Percentiles rank a stretch among this genome's conserved stretches.
phyloP scores from a whole-genome alignment of 305 asterid species.

The Fraxinus baroniana region DNA sequence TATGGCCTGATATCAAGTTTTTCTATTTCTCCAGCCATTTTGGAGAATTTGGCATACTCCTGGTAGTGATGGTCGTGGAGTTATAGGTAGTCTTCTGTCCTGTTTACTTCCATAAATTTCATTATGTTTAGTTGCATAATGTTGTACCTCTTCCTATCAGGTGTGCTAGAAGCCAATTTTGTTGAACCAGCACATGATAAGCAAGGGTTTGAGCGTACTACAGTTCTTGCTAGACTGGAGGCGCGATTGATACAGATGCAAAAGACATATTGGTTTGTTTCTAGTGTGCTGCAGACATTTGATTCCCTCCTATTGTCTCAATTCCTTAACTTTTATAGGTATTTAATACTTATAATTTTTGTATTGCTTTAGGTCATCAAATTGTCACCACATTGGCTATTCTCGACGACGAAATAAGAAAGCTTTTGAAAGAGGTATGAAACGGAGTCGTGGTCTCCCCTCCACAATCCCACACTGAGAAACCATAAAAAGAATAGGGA shows the following conservation, averaged over 20 bases:
- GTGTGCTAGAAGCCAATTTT: slow-evolving; percentile 97
- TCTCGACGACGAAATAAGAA: slow-evolving; percentile 61
- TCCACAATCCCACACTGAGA: slow-evolving; percentile 6
- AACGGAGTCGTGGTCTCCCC: not conserved
- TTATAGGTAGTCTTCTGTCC: slow-evolving; percentile 60
- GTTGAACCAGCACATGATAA: slow-evolving; percentile 99
- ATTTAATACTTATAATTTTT: slow-evolving; percentile 19
- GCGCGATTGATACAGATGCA: slow-evolving; percentile 68
- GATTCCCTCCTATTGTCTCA: slow-evolving; percentile 12
- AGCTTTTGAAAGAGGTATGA: slow-evolving; percentile 46
- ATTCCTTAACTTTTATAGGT: slow-evolving; percentile 1
- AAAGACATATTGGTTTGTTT: slow-evolving; percentile 78
- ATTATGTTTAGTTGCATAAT: slow-evolving; percentile 31
- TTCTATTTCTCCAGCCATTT: slow-evolving; percentile 68
- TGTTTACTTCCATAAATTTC: slow-evolving; percentile 10
- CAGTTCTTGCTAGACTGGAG: slow-evolving; percentile 88
- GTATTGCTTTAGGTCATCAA: slow-evolving; percentile 51
- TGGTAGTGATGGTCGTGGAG: slow-evolving; percentile 99
- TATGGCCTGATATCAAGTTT: slow-evolving; percentile 11
- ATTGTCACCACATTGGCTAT: slow-evolving; percentile 92
- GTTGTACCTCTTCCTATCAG: slow-evolving; percentile 27
- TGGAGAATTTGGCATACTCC: slow-evolving; percentile 99
- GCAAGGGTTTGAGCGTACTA: slow-evolving; percentile 97
- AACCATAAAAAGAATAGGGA: not conserved
- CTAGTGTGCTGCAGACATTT: slow-evolving; percentile 12